phyloP scores from a whole-genome alignment of 495 filamentous ascomycete genomes.

The Apodospora peruviana region DNA sequence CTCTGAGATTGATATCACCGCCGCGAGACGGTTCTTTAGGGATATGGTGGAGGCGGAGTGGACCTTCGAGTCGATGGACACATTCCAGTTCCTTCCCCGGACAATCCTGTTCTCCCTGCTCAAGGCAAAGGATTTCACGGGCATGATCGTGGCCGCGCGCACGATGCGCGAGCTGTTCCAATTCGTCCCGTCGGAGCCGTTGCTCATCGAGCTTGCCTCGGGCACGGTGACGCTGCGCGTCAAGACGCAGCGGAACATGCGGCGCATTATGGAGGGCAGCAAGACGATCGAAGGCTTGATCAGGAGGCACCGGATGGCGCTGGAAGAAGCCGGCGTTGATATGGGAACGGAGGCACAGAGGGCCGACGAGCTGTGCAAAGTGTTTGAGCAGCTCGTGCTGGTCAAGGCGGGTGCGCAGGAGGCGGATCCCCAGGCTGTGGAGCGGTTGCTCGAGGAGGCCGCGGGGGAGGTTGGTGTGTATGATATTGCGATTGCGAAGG shows the following conservation, averaged over 20 bases:
- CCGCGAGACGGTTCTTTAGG: slow-evolving; percentile 51
- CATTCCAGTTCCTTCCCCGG: slow-evolving; percentile 32
- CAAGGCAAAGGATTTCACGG: slow-evolving; percentile 39
- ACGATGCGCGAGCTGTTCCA: slow-evolving; percentile 49
- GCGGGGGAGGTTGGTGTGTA: slow-evolving; percentile 53
- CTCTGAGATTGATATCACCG: slow-evolving; percentile 41
- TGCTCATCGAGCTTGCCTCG: slow-evolving; percentile 36
- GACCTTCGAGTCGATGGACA: slow-evolving; percentile 25
- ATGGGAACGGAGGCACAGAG: slow-evolving; percentile 17
- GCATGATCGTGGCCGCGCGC: slow-evolving; percentile 56
- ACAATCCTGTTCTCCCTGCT: slow-evolving; percentile 40
- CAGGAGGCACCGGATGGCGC: slow-evolving; percentile 9
- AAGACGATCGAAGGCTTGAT: slow-evolving; percentile 26
- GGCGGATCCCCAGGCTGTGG: slow-evolving; percentile 27
- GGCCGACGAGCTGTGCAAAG: slow-evolving; percentile 17
- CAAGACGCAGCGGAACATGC: slow-evolving; percentile 25
- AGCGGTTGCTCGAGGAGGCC: slow-evolving; percentile 34
- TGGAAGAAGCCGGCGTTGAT: slow-evolving; percentile 11
- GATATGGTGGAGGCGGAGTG: slow-evolving; percentile 49
- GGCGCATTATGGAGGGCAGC: slow-evolving; percentile 27
- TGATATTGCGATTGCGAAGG: slow-evolving; percentile 21
- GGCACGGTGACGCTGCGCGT: slow-evolving; percentile 31
- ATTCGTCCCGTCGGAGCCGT: slow-evolving; percentile 37
- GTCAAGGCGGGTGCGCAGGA: slow-evolving; percentile 34
- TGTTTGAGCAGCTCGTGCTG: slow-evolving; percentile 32